Evolutionary conservation across 352 stramenopile genomes (phyloP).

Genomic region (Phytophthora agathidicida): DNA sequence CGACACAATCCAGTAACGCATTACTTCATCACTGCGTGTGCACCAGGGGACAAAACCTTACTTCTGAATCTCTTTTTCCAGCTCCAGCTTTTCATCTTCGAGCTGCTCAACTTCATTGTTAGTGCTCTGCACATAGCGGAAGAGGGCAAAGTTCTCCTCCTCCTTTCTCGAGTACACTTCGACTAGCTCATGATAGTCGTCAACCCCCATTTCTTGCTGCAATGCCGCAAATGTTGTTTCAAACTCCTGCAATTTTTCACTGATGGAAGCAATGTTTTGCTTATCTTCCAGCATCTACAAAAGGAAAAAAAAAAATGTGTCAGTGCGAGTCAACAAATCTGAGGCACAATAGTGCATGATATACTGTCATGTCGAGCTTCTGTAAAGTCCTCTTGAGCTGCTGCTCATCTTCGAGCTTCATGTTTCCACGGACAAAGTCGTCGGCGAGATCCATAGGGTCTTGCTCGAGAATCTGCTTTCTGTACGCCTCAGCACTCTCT

Average conservation of each 20-base stretch:
- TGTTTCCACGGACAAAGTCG: slow-evolving; percentile 75
- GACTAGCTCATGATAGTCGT: slow-evolving; percentile 68
- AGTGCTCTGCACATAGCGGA: slow-evolving; percentile 80
- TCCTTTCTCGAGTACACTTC: slow-evolving; percentile 72
- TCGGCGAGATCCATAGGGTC: slow-evolving; percentile 70
- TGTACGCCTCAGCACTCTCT: slow-evolving; percentile 76
- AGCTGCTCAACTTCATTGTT: slow-evolving; percentile 85
- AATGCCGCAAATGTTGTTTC: slow-evolving; percentile 66
- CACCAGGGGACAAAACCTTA: slow-evolving; percentile 8
- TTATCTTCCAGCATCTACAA: slow-evolving; percentile 72
- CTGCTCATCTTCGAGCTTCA: slow-evolving; percentile 80
- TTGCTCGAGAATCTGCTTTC: slow-evolving; percentile 79
- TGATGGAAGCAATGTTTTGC: slow-evolving; percentile 70
- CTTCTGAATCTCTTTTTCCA: slow-evolving; percentile 71
- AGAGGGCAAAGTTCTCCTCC: slow-evolving; percentile 83
- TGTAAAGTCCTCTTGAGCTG: slow-evolving; percentile 72
- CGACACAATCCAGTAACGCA: background rate
- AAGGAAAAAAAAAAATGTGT: background rate
- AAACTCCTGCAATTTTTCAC: slow-evolving; percentile 75
- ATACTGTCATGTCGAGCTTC: slow-evolving; percentile 63
- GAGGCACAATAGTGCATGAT: background rate
- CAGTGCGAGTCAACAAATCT: background rate
- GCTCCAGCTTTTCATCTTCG: slow-evolving; percentile 71
- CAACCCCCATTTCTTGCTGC: slow-evolving; percentile 69
- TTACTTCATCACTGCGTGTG: background rate